phyloP scores from a whole-genome alignment of 192 early-diverging fungal genomes.

The Podila epigama region DNA sequence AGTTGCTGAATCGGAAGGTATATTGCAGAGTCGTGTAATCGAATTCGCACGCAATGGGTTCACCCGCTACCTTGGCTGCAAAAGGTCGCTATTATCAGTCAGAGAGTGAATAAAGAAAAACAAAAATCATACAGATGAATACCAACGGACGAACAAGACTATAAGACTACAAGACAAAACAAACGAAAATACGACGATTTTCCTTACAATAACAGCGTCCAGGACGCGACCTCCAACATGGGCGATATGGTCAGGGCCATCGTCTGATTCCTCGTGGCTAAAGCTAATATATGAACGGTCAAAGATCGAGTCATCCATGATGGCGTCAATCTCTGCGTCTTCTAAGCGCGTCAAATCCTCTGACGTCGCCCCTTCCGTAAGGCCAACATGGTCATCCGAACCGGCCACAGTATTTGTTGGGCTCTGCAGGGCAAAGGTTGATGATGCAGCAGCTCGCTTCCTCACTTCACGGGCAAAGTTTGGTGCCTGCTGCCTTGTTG shows the following conservation, averaged over 20 bases:
- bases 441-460: slow-evolving; percentile 30
- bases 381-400: slow-evolving; percentile 11
- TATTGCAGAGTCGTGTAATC: slow-evolving; percentile 66
- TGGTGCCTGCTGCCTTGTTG: slow-evolving; percentile 24
- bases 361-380: neutral
- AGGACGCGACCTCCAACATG: slow-evolving; percentile 80
- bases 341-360: slow-evolving; percentile 2
- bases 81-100: slow-evolving; percentile 67
- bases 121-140: too few relatives aligned
- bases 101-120: neutral
- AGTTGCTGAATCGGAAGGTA: slow-evolving; percentile 64
- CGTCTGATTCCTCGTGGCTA: slow-evolving; percentile 32
- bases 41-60: slow-evolving; percentile 66
- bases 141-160: neutral
- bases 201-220: slow-evolving; percentile 74
- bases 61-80: slow-evolving; percentile 77
- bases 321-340: neutral
- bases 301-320: slow-evolving; percentile 28
- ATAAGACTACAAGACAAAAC: neutral
- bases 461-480: slow-evolving; percentile 40
- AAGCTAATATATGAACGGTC: slow-evolving; percentile 43
- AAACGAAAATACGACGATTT: neutral
- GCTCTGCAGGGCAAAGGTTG: slow-evolving; percentile 18
- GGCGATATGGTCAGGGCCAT: slow-evolving; percentile 53
- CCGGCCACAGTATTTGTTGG: slow-evolving; percentile 40